phyloP scores from a whole-genome alignment of 2,329 filamentous ascomycete species.

The Fusarium cyanostomum region DNA sequence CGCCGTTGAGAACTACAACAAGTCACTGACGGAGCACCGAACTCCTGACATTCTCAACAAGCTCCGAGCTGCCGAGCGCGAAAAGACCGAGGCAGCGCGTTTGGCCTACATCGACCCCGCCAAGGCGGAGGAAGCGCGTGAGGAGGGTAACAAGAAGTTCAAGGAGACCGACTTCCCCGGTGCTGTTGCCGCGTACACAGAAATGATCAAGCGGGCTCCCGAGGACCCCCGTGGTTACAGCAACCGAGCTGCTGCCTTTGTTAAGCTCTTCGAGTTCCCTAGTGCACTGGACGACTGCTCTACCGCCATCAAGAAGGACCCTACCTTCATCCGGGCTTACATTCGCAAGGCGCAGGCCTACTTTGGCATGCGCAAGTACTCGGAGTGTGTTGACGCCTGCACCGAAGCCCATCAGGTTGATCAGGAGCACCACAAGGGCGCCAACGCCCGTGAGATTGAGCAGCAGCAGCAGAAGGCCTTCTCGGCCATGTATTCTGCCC shows the following conservation, averaged over 20 bases:
- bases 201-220: slow-evolving; percentile 97
- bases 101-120: slow-evolving; percentile 86
- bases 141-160: slow-evolving; percentile 96
- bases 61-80: slow-evolving; percentile 89
- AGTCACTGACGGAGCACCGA: slow-evolving; percentile 94
- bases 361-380: slow-evolving; percentile 98
- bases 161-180: slow-evolving; percentile 96
- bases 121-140: slow-evolving; percentile 94
- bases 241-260: slow-evolving; percentile 95
- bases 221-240: slow-evolving; percentile 94
- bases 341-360: slow-evolving; percentile 96
- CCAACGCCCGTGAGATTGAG: slow-evolving; percentile 91
- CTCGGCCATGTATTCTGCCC: slow-evolving; percentile 86
- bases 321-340: slow-evolving; percentile 94
- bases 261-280: slow-evolving; percentile 96
- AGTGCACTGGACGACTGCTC: slow-evolving; percentile 93
- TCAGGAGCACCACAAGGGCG: slow-evolving; percentile 70
- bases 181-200: slow-evolving; percentile 90
- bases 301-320: slow-evolving; percentile 87
- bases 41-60: slow-evolving; percentile 94
- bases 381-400: slow-evolving; percentile 90
- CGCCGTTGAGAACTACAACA: slow-evolving; percentile 91
- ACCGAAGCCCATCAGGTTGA: slow-evolving; percentile 83
- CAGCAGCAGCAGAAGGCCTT: slow-evolving; percentile 94
- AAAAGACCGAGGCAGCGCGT: slow-evolving; percentile 79